A percentile compares a stretch with the other conserved stretches of the same genome.
Conservation (phyloP, 2,329 filamentous ascomycete genomes). For the Fusarium sambucinum region DNA sequence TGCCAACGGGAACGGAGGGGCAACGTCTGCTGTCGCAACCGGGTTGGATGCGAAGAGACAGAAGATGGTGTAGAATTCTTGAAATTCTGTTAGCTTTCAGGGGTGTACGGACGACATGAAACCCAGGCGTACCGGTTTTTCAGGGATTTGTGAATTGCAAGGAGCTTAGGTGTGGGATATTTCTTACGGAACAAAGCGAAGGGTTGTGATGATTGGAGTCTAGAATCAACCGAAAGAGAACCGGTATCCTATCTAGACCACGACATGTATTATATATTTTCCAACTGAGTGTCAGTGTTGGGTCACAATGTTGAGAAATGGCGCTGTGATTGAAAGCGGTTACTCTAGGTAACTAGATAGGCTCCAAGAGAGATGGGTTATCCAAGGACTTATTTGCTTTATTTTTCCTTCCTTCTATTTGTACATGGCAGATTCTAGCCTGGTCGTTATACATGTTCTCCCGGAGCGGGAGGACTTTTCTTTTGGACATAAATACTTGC, state of each 20-base stretch:
- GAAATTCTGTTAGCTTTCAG: slow-evolving; percentile 1
- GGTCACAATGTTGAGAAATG: neutral
- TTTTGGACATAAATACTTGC: neutral
- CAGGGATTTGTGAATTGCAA: slow-evolving; percentile 22
- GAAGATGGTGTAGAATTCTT: slow-evolving; percentile 55
- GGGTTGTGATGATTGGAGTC: slow-evolving; percentile 11
- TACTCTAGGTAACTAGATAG: neutral
- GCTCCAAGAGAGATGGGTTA: neutral
- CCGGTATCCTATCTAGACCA: slow-evolving; percentile 12
- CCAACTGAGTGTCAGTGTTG: neutral
- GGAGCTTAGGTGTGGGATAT: slow-evolving; percentile 42
- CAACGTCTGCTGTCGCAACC: slow-evolving; percentile 38
- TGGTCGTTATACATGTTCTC: slow-evolving; percentile 9
- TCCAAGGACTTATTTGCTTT: neutral
- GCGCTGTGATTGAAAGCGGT: neutral
- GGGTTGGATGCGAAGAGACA: slow-evolving; percentile 65
- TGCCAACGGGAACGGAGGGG: slow-evolving; percentile 55
- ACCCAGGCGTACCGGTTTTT: slow-evolving; percentile 36
- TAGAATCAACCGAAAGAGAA: slow-evolving; percentile 10
- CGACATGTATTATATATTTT: slow-evolving; percentile 5
- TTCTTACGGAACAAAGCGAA: slow-evolving; percentile 22
- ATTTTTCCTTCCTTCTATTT: slow-evolving; percentile 18
- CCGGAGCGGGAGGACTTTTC: neutral
- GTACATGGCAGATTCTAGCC: slow-evolving; percentile 19
- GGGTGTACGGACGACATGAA: slow-evolving; percentile 16